Base-by-base conservation (phyloP, 2,329 filamentous ascomycete species). In the Thelonectria rubi region DNA sequence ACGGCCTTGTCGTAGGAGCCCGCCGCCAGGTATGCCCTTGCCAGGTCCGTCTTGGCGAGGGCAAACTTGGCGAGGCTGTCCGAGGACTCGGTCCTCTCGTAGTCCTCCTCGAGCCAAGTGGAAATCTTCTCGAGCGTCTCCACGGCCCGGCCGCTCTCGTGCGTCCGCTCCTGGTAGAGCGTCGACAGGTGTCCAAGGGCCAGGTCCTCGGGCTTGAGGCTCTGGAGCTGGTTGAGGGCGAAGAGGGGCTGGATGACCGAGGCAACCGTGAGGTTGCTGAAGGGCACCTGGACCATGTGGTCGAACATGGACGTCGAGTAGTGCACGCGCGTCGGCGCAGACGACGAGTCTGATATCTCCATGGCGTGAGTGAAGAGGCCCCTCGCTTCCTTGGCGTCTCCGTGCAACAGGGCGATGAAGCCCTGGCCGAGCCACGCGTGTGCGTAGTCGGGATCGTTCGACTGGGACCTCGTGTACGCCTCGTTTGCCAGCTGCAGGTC, bases 391-490 rank as follows among this genome's bases (percentile, higher is more conserved):
- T 86, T 88, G 0, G 80, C 69, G 64, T 97, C 90, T 1, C 92
- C 93, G 51, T 87, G 85, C 26, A 94, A 80, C 15, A 94, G 82
- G 4, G 95, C 93, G 54, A 98, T 84, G 24, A 97, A 84, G 1
- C 92, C 94, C 77, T 98, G 94, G 1, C 95, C 95, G 8, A 98
- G 81, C 96, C 95, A 99, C 15, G 94, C 94, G 72, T 94, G 88
- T 0, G 93, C 89, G 73, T 94, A 97, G 66, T 97, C 94, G 0
- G 96, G 95, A 74, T 99, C 96, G 4, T 91, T 92, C 1, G 94
- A 97, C 75, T 99, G 95, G 3, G 94, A 93, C 64, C 93, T 86
- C 2, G 92, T 93, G 75, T 97, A 98, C 0, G 92, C 90, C 67
- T 94, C 88, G 70, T 97, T 96, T 6, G 95, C 93, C n/a, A 97